Base-by-base conservation (phyloP, 495 filamentous ascomycete species). In the Xylaria venustula region DNA sequence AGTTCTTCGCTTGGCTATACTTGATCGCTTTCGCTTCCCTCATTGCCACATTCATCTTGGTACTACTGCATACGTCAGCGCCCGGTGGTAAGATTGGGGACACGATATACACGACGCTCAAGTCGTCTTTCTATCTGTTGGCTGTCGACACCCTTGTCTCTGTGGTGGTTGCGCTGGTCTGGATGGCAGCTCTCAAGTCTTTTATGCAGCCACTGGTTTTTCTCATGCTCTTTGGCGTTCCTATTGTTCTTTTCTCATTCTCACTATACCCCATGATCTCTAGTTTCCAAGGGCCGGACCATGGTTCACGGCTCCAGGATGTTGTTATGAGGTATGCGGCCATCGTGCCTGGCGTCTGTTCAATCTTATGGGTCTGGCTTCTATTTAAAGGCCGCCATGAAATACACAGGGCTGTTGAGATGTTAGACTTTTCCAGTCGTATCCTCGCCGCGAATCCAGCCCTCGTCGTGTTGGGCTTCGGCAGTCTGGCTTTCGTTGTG, bases 141-240 rank as follows among this genome's bases (percentile, higher is more conserved):
- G 90, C 91, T 11, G 81, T 93, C 47, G 93, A 98, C 70, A 98
- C 95, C 0, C 67, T 98, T 8, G 88, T 97, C n/a, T 88, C 94
- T 1, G 76, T 97, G 46, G 78, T 92, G 28, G 88, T 98, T 8
- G 93, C 92, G 15, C 75, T 98, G 17, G 67, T 97, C 25, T 98
- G 95, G 95, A 84, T 98, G 64, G 90, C 92, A 17, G 77, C 96
- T 4, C 77, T 98, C 54, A 84, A 91, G 55, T 90, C 90, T 14
- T 96, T 92, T 69, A 89, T 95, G 30, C 86, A 89, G 63, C 85
- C 85, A 8, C 75, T 98, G 41, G 90, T 96, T 52, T 85, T 87
- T 64, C 70, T 88, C 41, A 88, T 96, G 22, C 73, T 97, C 32
- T 73, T 97, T 50, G 87, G 88, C 15, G 94, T 97, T 19, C 94